phyloP scores from a whole-genome alignment of 2,329 filamentous ascomycete species.

The Fusarium pininemorale region DNA sequence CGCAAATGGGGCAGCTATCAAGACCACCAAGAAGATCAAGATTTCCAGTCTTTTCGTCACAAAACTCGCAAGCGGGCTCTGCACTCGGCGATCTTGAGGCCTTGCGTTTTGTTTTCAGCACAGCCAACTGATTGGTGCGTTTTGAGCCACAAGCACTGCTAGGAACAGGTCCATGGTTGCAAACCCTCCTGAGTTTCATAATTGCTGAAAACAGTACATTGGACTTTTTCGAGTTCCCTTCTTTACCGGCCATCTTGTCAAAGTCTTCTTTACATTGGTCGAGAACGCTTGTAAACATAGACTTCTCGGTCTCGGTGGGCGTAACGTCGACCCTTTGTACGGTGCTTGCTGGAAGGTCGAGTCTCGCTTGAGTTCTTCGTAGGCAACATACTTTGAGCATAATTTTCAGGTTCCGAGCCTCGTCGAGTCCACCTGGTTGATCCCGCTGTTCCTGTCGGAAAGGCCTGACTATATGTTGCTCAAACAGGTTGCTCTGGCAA shows the following conservation, averaged over 20 bases:
- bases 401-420: neutral
- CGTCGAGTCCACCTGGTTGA: fast-evolving
- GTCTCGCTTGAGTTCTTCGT: fast-evolving
- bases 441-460: neutral
- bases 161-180: neutral
- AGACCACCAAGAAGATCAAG: fast-evolving
- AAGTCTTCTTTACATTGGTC: neutral
- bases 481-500: fast-evolving
- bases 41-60: neutral
- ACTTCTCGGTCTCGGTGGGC: neutral
- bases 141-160: fast-evolving
- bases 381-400: neutral
- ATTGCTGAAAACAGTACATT: neutral
- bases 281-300: fast-evolving
- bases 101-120: fast-evolving
- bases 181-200: slow-evolving; percentile 4
- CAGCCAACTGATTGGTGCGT: fast-evolving
- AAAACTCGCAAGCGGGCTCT: neutral
- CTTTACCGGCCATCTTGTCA: neutral
- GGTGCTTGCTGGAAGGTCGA: fast-evolving
- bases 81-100: neutral
- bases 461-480: neutral
- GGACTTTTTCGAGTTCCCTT: neutral
- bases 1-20: neutral
- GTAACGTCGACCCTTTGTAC: fast-evolving